These are phyloP conservation scores for Nitzschia sp. DNA, from an alignment of 108 stramenopile genomes.

Conservation along the genomic window DNA sequence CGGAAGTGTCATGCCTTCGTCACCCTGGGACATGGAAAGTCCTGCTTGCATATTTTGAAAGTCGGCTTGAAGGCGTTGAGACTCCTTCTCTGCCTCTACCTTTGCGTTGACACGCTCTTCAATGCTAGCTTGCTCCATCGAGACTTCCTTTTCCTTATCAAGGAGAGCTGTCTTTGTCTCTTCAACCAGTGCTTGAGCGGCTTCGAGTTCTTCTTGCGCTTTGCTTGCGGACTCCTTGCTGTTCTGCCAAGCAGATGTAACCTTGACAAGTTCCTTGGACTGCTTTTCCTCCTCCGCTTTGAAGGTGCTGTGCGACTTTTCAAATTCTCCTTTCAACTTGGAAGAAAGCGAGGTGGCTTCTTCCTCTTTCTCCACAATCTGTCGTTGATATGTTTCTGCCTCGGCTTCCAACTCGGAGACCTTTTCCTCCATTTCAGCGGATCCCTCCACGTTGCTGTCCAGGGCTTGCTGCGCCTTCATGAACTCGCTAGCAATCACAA, in stretches of 20 bases:
- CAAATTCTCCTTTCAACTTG: slow-evolving; percentile 66
- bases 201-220: slow-evolving; percentile 69
- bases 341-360: slow-evolving; percentile 55
- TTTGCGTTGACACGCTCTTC: slow-evolving; percentile 58
- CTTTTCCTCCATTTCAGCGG: slow-evolving; percentile 61
- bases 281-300: slow-evolving; percentile 74
- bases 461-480: slow-evolving; percentile 63
- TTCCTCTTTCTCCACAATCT: slow-evolving; percentile 61
- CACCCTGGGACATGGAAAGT: slow-evolving; percentile 72
- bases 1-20: slow-evolving; percentile 78
- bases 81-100: slow-evolving; percentile 60
- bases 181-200: slow-evolving; percentile 55
- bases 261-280: slow-evolving; percentile 95
- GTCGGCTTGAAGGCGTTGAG: slow-evolving; percentile 54
- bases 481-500: slow-evolving; percentile 92
- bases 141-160: slow-evolving; percentile 66
- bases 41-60: slow-evolving; percentile 92
- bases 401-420: slow-evolving; percentile 53
- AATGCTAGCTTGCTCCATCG: slow-evolving; percentile 51
- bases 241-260: slow-evolving; percentile 81
- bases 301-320: slow-evolving; percentile 46
- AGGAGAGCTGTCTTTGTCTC: slow-evolving; percentile 55
- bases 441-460: slow-evolving; percentile 60
- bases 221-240: slow-evolving; percentile 64
- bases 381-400: slow-evolving; percentile 30